Evolutionary conservation across 495 filamentous ascomycete genomes (phyloP), one percentile per base, ranked within the genome.

Genomic region (Hypoxylon trugodes): DNA sequence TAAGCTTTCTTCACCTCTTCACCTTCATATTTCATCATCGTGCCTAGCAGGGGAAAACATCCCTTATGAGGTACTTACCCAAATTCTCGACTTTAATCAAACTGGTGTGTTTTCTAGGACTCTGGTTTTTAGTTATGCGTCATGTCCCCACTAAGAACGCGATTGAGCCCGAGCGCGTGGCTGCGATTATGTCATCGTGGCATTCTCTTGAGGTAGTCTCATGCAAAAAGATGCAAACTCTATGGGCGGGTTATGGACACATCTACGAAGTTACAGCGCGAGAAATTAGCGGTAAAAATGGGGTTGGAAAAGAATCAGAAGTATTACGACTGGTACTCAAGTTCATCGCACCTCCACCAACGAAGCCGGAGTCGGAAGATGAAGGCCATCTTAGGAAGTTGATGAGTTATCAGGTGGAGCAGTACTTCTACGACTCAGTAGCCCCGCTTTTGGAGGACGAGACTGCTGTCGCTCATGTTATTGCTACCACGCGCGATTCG

Each of bases 211-310:
- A 69, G 25, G 52, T 74, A 30, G 58, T 67, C 24, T 72, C 73
- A 8, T 56, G 69, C 43, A 53, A 47, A 3, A 66, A 67, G n/a
- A 16, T 75, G 6, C 65, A 76, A 12, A 69, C 72, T 0, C 66
- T 82, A 19, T 82, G 79, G 79, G 76, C 75, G 1, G 74, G 75
- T 10, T 81, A 81, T 40, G 79, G 79, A 7, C 67, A 74, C 40
- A 79, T 81, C 53, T 75, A 72, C 60, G 68, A 73, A 24, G 22
- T 81, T 18, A 74, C 63, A 3, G 73, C 78, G 19, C 53, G 65
- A 1, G 54, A 70, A 4, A 57, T 25, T 10, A 41, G 26, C 7
- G 43, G 54, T 10, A 45, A 59, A 13, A 58, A 59, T 0, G 59
- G 68, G 2, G 41, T 8, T 13, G 48, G 42, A 6, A 59, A 16